phyloP scores from a whole-genome alignment of 345 rosid species.

The Syzygium grande region DNA sequence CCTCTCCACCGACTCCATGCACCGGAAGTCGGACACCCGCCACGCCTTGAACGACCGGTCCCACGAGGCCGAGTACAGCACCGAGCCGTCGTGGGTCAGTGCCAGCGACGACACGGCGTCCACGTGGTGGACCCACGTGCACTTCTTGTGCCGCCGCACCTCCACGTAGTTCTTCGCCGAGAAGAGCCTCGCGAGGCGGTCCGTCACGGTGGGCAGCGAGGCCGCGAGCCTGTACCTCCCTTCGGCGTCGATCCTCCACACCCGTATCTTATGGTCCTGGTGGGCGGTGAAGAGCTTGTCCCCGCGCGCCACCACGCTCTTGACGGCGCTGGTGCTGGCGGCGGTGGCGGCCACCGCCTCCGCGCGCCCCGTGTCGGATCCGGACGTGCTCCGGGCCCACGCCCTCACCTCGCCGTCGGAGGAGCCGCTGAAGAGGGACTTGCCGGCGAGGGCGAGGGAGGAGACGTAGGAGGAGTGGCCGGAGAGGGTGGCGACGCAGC shows the following conservation, averaged over 20 bases:
- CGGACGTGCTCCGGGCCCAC: conserved; percentile 26
- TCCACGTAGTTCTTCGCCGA: conserved; percentile 43
- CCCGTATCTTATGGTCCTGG: conserved; percentile 69
- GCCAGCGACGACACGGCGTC: conserved; percentile 65
- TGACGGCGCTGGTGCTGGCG: conserved; percentile 34
- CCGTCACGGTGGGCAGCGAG: conserved; percentile 53
- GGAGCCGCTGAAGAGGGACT: conserved; percentile 38
- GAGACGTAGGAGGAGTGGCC: conserved; percentile 41
- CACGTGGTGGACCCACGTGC: conserved; percentile 74
- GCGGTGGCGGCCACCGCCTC: conserved; percentile 4
- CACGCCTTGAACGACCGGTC: conserved; percentile 68
- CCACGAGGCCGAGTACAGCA: conserved; percentile 80
- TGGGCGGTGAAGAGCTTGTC: conserved; percentile 60
- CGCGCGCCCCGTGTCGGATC: not conserved
- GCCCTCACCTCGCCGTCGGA: conserved; percentile 44
- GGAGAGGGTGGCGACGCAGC: conserved; percentile 40
- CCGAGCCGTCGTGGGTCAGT: conserved; percentile 24
- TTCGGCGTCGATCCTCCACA: conserved; percentile 34
- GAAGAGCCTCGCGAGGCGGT: conserved; percentile 38
- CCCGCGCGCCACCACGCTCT: conserved; percentile 35
- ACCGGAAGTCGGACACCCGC: conserved; percentile 48
- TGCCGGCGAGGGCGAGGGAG: conserved; percentile 37
- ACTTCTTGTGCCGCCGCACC: conserved; percentile 62
- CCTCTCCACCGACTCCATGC: conserved; percentile 47
- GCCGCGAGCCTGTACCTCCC: conserved; percentile 29